Evolutionary conservation across 2,329 filamentous ascomycete genomes (phyloP).

Genomic region (Fusarium tricinctum): DNA sequence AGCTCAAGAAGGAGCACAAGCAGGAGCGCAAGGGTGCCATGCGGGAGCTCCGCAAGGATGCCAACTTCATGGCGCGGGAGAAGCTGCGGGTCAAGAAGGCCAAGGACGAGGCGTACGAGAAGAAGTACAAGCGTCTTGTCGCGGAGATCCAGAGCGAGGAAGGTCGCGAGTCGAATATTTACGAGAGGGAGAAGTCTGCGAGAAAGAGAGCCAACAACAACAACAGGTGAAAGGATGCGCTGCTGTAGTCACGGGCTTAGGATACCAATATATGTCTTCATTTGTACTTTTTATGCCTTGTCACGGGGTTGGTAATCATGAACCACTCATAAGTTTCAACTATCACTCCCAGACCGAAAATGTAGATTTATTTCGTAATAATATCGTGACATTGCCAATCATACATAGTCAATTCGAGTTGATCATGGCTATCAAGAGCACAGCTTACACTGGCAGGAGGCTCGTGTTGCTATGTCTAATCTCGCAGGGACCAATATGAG

Average conservation of each 20-base stretch:
- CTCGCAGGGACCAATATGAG: neutral
- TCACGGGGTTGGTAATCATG: neutral
- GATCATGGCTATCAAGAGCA: neutral
- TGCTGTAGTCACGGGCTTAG: conserved; percentile 26
- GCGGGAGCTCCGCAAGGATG: conserved; percentile 94
- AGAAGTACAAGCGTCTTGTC: conserved; percentile 92
- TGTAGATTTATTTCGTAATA: neutral
- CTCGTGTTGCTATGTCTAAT: neutral
- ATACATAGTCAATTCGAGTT: neutral
- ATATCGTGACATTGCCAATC: neutral
- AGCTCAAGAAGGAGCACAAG: conserved; percentile 92
- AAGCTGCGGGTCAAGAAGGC: conserved; percentile 93
- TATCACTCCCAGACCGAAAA: neutral
- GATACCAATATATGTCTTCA: conserved; percentile 41
- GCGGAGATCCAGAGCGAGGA: conserved; percentile 97
- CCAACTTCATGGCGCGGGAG: conserved; percentile 92
- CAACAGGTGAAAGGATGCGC: conserved; percentile 54
- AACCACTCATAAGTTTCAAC: neutral
- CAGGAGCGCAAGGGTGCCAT: conserved; percentile 94
- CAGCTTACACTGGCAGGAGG: neutral
- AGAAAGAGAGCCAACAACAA: conserved; percentile 76
- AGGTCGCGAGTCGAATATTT: conserved; percentile 85
- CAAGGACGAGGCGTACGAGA: conserved; percentile 92
- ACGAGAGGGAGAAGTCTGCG: conserved; percentile 86
- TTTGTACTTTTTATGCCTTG: neutral